Evolutionary conservation across 495 filamentous ascomycete genomes (phyloP).

Genomic region (Bombardia bombarda): DNA sequence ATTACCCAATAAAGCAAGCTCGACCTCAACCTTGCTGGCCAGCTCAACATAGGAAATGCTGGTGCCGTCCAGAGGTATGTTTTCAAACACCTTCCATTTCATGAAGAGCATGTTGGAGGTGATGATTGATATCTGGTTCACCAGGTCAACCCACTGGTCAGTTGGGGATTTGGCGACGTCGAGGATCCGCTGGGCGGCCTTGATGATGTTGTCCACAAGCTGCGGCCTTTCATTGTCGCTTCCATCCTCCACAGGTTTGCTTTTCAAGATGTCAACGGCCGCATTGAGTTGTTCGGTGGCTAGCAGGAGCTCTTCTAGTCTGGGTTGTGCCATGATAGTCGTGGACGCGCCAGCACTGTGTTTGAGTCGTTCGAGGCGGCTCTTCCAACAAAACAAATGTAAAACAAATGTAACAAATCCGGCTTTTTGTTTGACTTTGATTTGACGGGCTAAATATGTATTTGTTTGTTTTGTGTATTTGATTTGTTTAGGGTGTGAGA

Average conservation of each 20-base stretch:
- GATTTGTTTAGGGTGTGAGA: no score
- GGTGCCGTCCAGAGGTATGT: neutral
- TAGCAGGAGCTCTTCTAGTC: neutral
- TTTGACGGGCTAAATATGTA: no score
- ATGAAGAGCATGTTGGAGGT: neutral
- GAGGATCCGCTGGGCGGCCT: neutral
- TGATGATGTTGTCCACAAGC: neutral
- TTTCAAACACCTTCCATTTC: constrained; percentile 1
- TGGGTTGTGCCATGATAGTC: no score
- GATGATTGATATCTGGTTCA: neutral
- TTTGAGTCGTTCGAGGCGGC: no score
- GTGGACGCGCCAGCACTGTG: no score
- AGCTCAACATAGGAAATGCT: neutral
- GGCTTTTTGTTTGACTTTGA: no score
- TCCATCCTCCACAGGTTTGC: neutral
- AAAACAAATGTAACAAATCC: no score
- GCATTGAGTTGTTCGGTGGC: neutral
- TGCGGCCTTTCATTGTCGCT: neutral
- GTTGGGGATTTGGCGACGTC: neutral
- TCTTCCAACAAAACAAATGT: no score
- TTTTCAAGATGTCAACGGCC: neutral
- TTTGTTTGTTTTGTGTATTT: no score
- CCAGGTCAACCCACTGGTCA: neutral
- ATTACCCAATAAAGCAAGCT: neutral
- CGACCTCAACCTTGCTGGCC: neutral